These are phyloP conservation scores for Mytilinidion resinicola DNA, from an alignment of 495 filamentous ascomycete species.

Conservation along the genomic window DNA sequence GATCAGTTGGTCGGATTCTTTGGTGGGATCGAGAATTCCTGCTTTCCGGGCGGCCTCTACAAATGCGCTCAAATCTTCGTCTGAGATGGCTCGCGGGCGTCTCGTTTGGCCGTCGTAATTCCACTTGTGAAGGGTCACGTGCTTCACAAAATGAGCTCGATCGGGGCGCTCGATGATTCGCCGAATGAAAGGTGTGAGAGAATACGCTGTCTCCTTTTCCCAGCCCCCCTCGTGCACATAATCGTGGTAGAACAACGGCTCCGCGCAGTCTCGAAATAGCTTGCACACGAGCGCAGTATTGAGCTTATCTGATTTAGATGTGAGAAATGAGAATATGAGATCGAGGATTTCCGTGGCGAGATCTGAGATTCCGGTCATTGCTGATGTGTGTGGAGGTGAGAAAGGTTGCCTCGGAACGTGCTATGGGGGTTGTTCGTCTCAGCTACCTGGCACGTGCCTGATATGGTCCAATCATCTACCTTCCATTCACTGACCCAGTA, in stretches of 20 bases:
- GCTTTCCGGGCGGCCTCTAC: constrained; percentile 7
- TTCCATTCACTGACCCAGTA: no score
- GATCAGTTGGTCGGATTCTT: no score
- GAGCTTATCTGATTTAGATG: background rate
- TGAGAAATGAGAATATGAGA: background rate
- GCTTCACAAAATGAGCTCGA: background rate
- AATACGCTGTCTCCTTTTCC: background rate
- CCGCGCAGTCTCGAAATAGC: background rate
- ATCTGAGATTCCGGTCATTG: background rate
- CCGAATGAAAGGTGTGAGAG: background rate
- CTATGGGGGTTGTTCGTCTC: no score
- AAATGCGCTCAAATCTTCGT: no score
- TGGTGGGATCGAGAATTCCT: background rate
- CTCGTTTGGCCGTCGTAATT: background rate
- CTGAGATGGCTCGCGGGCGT: background rate
- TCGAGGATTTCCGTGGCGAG: background rate
- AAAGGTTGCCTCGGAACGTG: no score
- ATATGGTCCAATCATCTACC: no score
- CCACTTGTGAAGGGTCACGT: background rate
- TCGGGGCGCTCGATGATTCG: background rate
- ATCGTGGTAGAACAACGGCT: background rate
- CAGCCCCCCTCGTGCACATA: background rate
- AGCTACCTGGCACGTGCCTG: no score
- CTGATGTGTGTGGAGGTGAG: background rate
- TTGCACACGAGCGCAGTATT: background rate